Evolutionary conservation across 192 early-diverging fungal species (phyloP).

Genomic region (Entomortierella beljakovae): DNA sequence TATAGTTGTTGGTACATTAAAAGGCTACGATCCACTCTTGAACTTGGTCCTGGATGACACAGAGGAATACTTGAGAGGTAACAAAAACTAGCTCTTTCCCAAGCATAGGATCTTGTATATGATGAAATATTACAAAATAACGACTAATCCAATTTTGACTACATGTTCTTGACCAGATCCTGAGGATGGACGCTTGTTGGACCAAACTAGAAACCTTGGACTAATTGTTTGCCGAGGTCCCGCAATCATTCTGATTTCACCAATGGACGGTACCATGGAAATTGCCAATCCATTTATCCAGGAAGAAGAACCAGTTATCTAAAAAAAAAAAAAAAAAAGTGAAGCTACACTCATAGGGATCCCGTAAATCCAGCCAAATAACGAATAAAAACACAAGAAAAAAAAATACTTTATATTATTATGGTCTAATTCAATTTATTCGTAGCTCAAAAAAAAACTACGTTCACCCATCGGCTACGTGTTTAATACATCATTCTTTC

Average conservation of each 20-base stretch:
- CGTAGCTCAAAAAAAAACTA: too few species aligned
- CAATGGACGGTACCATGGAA: slow-evolving; percentile 88
- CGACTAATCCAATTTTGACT: not conserved
- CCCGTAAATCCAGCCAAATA: not conserved
- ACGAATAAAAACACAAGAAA: not conserved
- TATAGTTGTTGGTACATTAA: slow-evolving; percentile 88
- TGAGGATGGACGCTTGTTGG: slow-evolving; percentile 54
- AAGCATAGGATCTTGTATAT: slow-evolving; percentile 48
- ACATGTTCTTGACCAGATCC: slow-evolving; percentile 38
- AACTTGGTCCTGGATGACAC: slow-evolving; percentile 97
- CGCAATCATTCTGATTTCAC: slow-evolving; percentile 90
- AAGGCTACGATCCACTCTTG: slow-evolving; percentile 92
- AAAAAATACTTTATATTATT: too few species aligned
- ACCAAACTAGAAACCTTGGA: slow-evolving; percentile 79
- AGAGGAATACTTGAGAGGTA: slow-evolving; percentile 83
- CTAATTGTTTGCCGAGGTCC: slow-evolving; percentile 92
- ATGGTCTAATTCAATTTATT: too few species aligned
- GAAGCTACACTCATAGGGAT: not conserved
- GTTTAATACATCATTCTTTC: too few species aligned
- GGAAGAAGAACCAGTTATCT: slow-evolving; percentile 36
- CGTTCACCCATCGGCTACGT: too few species aligned
- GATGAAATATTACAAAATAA: not conserved
- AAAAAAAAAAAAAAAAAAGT: slow-evolving; percentile 1
- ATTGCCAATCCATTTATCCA: slow-evolving; percentile 92
- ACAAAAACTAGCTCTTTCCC: not conserved